Base-by-base conservation (phyloP, 176 grass and related monocot species). In the Aegilops bicornis region DNA sequence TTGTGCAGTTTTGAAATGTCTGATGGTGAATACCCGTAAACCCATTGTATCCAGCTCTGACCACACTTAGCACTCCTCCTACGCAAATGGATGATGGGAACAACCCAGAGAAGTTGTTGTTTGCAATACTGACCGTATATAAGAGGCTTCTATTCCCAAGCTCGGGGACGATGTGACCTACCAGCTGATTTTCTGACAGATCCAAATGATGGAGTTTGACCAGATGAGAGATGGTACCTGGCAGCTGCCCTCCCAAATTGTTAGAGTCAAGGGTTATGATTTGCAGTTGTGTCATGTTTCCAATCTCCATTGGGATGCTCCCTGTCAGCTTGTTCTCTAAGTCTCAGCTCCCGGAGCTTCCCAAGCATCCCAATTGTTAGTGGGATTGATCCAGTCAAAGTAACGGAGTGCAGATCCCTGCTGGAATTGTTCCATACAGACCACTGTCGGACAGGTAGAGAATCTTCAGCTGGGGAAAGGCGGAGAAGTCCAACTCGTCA, bases 401-500 rank as follows among this genome's bases (percentile, higher is more conserved):
- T 4, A 68, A 35, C 3, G 3, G 1, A 35, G 0, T 19, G 0
- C 2, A 68, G 30, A 52, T 52, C 15, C 48, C 48, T 17, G 2
- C 71, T 47, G 71, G 71, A 73, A 73, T 16, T 4, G 65, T 68
- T 4, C 65, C 31, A 1, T 68, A 10, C 0, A 68, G 65, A 20
- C 1, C 16, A 20, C 10, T 35, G 0, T 3, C 0, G 30, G 0
- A 10, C 30, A 68, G 7, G 6, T 3, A 0, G 16, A 68, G 30
- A 19, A 1, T 35, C 30, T 35, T 0, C 30, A 68, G 1, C 3
- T 35, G 30, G 65, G 65, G 71, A 25, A 73, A 73, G 39, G 40
- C 39, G 0, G 39, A 45, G 40, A 14, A 73, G 30, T 68, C 65
- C 0, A 33, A 20, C 30, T 17, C 4, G 16, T 35, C 30, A 20